Percentiles rank a stretch among this genome's conserved stretches.
phyloP scores from a whole-genome alignment of 805 yeast genomes.

The Diddensiella transvaalensis region DNA sequence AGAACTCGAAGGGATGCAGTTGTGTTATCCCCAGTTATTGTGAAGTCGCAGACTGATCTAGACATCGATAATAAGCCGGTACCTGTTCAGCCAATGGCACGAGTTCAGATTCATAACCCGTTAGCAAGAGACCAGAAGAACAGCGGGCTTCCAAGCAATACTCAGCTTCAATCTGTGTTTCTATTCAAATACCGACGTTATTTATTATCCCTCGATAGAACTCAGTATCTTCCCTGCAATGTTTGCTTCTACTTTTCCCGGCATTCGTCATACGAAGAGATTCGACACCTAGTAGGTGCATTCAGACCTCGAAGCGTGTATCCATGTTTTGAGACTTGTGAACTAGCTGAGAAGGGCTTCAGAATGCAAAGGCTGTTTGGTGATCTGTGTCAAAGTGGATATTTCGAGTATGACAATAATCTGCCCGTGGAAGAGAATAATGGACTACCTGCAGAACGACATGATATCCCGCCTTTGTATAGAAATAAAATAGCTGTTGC shows the following conservation, averaged over 20 bases:
- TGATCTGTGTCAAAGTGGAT: conserved; percentile 11
- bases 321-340: conserved; percentile 17
- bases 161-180: conserved; percentile 5
- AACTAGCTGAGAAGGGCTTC: conserved; percentile 11
- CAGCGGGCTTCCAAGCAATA: conserved; percentile 8
- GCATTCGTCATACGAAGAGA: conserved; percentile 32
- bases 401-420: conserved; percentile 17
- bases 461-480: not conserved
- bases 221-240: conserved; percentile 24
- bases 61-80: conserved; percentile 3
- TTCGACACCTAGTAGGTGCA: conserved; percentile 19
- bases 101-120: not conserved
- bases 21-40: conserved; percentile 16
- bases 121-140: not conserved
- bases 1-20: conserved; percentile 20
- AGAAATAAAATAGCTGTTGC: not conserved
- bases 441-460: not conserved
- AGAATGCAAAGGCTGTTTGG: conserved; percentile 19
- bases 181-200: conserved; percentile 17
- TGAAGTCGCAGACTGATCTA: conserved; percentile 1
- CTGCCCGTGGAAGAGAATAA: not conserved
- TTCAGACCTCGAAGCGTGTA: conserved; percentile 23
- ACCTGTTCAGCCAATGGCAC: not conserved
- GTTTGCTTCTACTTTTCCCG: conserved; percentile 30
- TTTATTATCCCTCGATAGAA: conserved; percentile 13